phyloP scores from a whole-genome alignment of 2,329 filamentous ascomycete species.

The Aspergillus hiratsukae region DNA sequence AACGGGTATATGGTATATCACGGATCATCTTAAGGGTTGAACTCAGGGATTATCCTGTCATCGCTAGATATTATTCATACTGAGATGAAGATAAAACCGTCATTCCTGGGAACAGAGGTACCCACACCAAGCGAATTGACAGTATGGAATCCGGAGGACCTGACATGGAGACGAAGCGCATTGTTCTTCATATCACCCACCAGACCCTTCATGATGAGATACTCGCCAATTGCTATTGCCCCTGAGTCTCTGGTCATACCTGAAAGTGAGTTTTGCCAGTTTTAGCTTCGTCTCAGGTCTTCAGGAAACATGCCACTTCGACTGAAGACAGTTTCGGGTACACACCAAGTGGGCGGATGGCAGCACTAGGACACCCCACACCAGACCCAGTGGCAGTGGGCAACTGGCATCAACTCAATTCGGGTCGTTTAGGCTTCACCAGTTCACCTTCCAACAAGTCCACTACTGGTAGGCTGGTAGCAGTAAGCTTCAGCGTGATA shows the following conservation, averaged over 20 bases:
- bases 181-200: too few relatives aligned
- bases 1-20: too few relatives aligned
- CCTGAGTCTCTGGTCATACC: not conserved
- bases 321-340: slow-evolving; percentile 15
- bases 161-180: not conserved
- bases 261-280: not conserved
- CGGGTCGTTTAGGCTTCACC: not conserved
- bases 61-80: not conserved
- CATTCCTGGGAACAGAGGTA: not conserved
- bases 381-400: not conserved
- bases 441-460: not conserved
- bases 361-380: slow-evolving; percentile 23
- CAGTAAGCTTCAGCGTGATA: not conserved
- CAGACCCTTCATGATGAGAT: not conserved
- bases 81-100: too few relatives aligned
- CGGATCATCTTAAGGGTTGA: not conserved
- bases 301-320: not conserved
- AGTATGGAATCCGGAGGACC: too few relatives aligned
- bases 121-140: not conserved
- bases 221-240: not conserved
- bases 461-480: not conserved
- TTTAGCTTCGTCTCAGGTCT: not conserved
- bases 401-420: slow-evolving; percentile 2
- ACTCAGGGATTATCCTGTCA: too few relatives aligned
- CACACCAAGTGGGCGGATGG: slow-evolving; percentile 15